phyloP scores from a whole-genome alignment of 768 basidiomycete species.

The Macrocybe gigantea region DNA sequence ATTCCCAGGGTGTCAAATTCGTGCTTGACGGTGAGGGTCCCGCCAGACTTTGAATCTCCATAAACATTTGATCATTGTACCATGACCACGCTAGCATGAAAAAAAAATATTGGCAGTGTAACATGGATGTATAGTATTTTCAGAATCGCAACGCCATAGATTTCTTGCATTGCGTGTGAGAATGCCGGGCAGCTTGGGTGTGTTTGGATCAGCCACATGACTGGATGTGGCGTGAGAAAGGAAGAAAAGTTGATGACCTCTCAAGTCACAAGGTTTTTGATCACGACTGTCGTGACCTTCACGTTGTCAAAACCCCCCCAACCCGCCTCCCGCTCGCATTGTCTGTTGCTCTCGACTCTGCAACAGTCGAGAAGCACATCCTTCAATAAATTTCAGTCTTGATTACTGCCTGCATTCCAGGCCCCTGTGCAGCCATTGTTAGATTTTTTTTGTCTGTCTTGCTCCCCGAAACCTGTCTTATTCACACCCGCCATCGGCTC shows the following conservation, averaged over 20 bases:
- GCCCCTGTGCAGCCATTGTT: too few relatives aligned
- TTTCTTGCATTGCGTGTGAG: neutral
- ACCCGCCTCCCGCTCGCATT: conserved; percentile 5
- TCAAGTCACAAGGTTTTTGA: conserved; percentile 22
- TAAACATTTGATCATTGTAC: too few relatives aligned
- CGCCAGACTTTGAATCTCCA: conserved; percentile 11
- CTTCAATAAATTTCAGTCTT: neutral
- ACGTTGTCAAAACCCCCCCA: conserved; percentile 18
- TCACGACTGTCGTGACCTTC: conserved; percentile 25
- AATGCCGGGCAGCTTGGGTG: neutral
- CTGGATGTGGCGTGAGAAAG: neutral
- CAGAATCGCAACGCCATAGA: neutral
- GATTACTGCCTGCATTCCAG: too few relatives aligned
- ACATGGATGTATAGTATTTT: too few relatives aligned
- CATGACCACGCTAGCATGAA: too few relatives aligned
- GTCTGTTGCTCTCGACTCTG: conserved; percentile 3
- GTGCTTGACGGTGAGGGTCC: conserved; percentile 23
- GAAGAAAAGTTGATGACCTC: conserved; percentile 12
- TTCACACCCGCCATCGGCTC: too few relatives aligned
- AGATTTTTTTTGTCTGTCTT: too few relatives aligned
- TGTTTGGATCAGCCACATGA: neutral
- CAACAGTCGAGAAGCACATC: neutral
- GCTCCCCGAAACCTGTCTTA: too few relatives aligned
- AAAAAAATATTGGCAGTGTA: too few relatives aligned
- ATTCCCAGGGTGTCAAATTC: conserved; percentile 25